Conservation (phyloP, 768 basidiomycete genomes). For the Mrakia frigida region DNA sequence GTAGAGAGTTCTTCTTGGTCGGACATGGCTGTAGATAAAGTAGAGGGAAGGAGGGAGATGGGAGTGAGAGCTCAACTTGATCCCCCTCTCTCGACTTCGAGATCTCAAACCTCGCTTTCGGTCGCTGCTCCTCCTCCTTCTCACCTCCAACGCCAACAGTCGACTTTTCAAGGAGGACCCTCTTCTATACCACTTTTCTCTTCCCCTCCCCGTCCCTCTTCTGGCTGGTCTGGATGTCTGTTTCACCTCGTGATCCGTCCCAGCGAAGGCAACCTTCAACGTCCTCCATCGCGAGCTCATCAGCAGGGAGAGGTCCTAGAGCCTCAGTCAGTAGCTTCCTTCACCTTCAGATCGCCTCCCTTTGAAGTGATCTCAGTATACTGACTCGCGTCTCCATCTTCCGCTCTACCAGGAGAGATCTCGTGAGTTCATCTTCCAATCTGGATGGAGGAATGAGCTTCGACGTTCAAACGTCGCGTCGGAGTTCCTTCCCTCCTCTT, state of each 20-base stretch:
- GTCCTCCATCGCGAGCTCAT: conserved; percentile 12
- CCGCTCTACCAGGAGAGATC: background rate
- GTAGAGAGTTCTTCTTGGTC: conserved; percentile 3
- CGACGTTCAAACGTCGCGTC: background rate
- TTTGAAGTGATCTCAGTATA: no score
- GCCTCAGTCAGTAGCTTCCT: background rate
- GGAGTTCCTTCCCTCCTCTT: background rate
- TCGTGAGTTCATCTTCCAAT: background rate
- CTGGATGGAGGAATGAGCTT: background rate
- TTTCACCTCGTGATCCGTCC: background rate
- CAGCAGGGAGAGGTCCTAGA: background rate
- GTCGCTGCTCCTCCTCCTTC: background rate
- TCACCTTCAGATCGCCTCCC: background rate
- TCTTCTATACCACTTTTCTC: background rate
- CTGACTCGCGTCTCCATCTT: background rate
- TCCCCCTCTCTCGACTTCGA: no score
- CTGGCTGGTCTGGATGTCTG: conserved; percentile 13
- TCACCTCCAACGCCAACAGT: background rate
- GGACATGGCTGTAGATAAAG: conserved; percentile 1
- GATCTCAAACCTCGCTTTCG: no score
- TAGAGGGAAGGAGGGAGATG: background rate
- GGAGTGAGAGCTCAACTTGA: background rate
- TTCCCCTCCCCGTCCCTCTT: background rate
- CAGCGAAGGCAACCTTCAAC: conserved; percentile 2
- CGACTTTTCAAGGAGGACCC: background rate